Evolutionary conservation across 2,329 filamentous ascomycete genomes (phyloP), one percentile per base, ranked within the genome.

Genomic region (Cephalotrichum gorgonifer): DNA sequence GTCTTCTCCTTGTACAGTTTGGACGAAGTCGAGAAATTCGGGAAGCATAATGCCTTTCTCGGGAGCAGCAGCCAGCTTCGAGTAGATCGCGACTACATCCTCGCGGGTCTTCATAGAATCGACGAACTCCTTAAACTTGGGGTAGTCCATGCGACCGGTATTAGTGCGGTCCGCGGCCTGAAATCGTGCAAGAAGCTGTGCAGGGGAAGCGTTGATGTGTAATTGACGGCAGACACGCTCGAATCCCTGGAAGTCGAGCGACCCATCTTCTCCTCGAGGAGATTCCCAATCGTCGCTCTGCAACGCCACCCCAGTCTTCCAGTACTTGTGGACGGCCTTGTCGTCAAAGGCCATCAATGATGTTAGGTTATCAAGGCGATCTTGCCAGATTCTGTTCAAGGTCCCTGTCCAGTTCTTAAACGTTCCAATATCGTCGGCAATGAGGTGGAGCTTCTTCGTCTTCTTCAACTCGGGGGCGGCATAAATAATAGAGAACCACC

Each of bases 401-500:
- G 89, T 91, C 15, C 79, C 79, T 1, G 84, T 88, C 93, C 91
- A 97, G 25, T 87, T 73, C 27, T 81, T 73, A 57, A 91, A 85
- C 7, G 82, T 79, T 55, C 81, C 78, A 43, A 81, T 73, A 53
- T 85, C 83, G 11, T 84, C 83, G 25, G 90, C 88, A 50, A 96
- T 82, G 47, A 98, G 75, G 64, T 97, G 89, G 71, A 97, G 81
- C 8, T 84, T 84, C 64, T 96, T 95, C 58, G 81, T 84, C 61
- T 88, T 91, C 8, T 84, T 83, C 53, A 83, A 85, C 56, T 88
- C 86, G 0, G 85, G 82, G 33, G 88, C 78, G 1, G 81, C 79
- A 64, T 95, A 96, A 48, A 95, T 78, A 55, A 98, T 88, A 26
- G 90, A 94, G 60, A 97, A 91, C 78, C 90, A 95, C 14, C 81